phyloP scores from a whole-genome alignment of 352 stramenopile species.

The Phytophthora pisi region DNA sequence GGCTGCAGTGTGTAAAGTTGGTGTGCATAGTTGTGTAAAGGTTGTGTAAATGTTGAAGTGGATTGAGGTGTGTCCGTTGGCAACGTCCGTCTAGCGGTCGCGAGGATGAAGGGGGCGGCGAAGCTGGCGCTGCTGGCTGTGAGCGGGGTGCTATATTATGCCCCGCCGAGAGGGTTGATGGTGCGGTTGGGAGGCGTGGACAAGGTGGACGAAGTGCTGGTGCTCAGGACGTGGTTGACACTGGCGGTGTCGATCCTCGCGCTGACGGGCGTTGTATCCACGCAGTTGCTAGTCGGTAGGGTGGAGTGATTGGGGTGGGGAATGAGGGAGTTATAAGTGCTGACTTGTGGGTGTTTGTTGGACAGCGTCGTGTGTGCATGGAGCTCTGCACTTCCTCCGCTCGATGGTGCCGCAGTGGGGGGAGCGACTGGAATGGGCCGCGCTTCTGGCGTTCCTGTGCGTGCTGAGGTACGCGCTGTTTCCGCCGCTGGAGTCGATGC shows the following conservation, averaged over 20 bases:
- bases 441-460: not conserved
- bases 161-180: not conserved
- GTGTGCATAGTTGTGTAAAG: not conserved
- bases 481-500: not conserved
- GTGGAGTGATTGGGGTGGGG: not conserved
- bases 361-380: not conserved
- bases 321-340: not conserved
- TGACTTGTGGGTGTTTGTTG: not conserved
- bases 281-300: not conserved
- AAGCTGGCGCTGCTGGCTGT: not conserved
- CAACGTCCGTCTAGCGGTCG: not conserved
- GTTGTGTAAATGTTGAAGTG: not conserved
- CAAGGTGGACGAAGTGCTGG: not conserved
- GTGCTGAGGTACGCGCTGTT: not conserved
- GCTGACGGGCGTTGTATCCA: not conserved
- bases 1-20: slow-evolving; percentile 1
- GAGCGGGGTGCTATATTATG: not conserved
- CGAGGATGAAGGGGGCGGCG: not conserved
- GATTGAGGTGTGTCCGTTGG: too few relatives aligned
- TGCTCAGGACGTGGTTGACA: not conserved
- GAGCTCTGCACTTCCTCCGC: not conserved
- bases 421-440: not conserved
- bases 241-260: not conserved
- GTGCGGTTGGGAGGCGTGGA: not conserved
- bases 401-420: not conserved